A percentile compares a stretch with the other conserved stretches of the same genome.
Conservation (phyloP, 345 rosid species). For the Aquilaria malaccensis region DNA sequence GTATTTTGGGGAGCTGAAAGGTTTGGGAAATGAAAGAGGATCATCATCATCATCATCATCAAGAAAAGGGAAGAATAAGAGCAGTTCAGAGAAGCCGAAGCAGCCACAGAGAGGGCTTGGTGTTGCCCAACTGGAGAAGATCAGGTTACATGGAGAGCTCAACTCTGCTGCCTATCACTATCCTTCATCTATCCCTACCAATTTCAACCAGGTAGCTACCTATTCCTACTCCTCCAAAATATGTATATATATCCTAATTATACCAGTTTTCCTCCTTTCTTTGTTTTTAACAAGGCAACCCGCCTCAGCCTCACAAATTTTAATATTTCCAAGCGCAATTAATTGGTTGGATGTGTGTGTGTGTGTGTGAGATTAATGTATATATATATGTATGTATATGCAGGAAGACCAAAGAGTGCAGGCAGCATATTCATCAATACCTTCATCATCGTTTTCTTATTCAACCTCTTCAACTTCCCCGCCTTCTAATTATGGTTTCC, state of each 20-base stretch:
- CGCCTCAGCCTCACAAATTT: not conserved
- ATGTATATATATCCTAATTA: constrained; percentile 4
- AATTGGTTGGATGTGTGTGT: not conserved
- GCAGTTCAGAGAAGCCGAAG: constrained; percentile 55
- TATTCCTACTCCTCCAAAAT: not conserved
- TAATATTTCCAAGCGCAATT: not conserved
- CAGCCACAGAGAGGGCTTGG: constrained; percentile 98
- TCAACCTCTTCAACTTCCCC: constrained; percentile 45
- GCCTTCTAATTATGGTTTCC: constrained; percentile 45
- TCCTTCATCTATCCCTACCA: constrained; percentile 37
- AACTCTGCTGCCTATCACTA: constrained; percentile 20
- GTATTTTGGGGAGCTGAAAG: constrained; percentile 62
- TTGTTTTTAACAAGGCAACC: not conserved
- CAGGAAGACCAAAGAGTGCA: constrained; percentile 78
- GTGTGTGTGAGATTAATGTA: constrained; percentile 1
- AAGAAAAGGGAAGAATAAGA: constrained; percentile 60
- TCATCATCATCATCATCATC: constrained; percentile 41
- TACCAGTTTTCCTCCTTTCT: not conserved
- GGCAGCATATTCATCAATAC: constrained; percentile 44
- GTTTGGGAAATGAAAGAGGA: constrained; percentile 38
- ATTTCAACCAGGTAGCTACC: constrained; percentile 50
- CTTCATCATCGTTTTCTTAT: constrained; percentile 51
- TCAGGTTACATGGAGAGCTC: constrained; percentile 62
- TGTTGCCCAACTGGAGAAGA: constrained; percentile 92
- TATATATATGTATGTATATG: constrained; percentile 17